phyloP scores from a whole-genome alignment of 2,329 filamentous ascomycete species.

The Cordyceps pruinosa region DNA sequence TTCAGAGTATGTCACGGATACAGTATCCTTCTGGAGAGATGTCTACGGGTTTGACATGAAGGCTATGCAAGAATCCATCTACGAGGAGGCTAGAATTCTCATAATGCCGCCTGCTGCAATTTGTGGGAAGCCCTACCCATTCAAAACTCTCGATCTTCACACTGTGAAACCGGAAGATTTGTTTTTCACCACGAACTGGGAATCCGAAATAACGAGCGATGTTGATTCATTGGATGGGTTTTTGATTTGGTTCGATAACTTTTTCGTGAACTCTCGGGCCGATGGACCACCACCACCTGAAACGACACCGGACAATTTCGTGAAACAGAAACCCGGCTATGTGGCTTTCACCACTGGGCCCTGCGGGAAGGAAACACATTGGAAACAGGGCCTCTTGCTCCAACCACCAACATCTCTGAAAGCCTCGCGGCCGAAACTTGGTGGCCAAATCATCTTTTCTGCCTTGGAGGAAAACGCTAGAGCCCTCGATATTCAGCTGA shows the following conservation, averaged over 20 bases:
- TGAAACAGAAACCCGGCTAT: slow-evolving; percentile 48
- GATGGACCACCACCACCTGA: slow-evolving; percentile 42
- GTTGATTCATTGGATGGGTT: slow-evolving; percentile 75
- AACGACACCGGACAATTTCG: slow-evolving; percentile 57
- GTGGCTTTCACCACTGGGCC: slow-evolving; percentile 89
- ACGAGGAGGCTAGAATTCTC: slow-evolving; percentile 74
- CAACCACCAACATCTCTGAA: slow-evolving; percentile 51
- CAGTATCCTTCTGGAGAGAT: slow-evolving; percentile 79
- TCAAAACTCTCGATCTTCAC: slow-evolving; percentile 72
- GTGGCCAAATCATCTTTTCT: slow-evolving; percentile 63
- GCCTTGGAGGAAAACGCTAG: slow-evolving; percentile 64
- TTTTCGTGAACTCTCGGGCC: slow-evolving; percentile 63
- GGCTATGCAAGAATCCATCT: slow-evolving; percentile 76
- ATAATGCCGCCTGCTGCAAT: slow-evolving; percentile 56
- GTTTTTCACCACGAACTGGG: slow-evolving; percentile 64
- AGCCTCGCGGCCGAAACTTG: slow-evolving; percentile 48
- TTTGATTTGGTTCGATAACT: slow-evolving; percentile 89
- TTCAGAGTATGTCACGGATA: slow-evolving; percentile 67
- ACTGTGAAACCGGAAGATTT: slow-evolving; percentile 65
- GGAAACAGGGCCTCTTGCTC: slow-evolving; percentile 77
- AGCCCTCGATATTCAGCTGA: slow-evolving; percentile 56
- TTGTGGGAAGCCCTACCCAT: slow-evolving; percentile 54
- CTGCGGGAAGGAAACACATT: slow-evolving; percentile 70
- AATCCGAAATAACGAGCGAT: slow-evolving; percentile 52
- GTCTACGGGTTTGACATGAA: slow-evolving; percentile 95